Evolutionary conservation across 116 monocot genomes (phyloP), one percentile per base, ranked within the genome.

Genomic region (Trichopus zeylanicus): DNA sequence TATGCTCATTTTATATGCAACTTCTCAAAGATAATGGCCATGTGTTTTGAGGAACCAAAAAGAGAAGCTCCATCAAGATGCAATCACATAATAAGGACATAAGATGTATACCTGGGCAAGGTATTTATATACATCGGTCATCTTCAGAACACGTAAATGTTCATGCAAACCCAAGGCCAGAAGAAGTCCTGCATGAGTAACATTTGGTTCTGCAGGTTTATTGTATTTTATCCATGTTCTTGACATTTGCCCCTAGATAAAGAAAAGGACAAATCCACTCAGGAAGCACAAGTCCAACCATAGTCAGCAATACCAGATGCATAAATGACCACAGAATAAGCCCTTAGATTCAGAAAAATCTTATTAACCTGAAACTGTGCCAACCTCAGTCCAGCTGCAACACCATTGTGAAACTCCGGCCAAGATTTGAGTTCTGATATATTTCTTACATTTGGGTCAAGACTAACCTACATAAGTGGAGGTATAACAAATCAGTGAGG

Each of bases 361-460:
- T 13, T 27, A 39, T 59, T 29, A 68, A 95, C 95, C 86, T 89
- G 80, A 63, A 90, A 86, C 22, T 89, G 90, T 49, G 90, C 90
- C 63, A 95, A 70, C 35, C 78, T 86, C 64, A 95, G 61, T 48
- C 95, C 95, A 74, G 95, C 90, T 74, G 95, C 90, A 68, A 86
- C 95, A 67, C 95, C 95, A 83, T 95, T 95, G 58, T 95, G 95
- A 66, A 95, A 95, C 48, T 95, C 89, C 34, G 95, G 83, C 95
- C 95, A 95, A 47, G 84, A 78, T 47, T 55, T 76, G 26, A 89
- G 73, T 63, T 89, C 95, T 24, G 84, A 68, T 27, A 95, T 71
- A 63, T 62, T 95, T 74, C 95, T 70, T 53, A 81, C 42, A 70
- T 83, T 89, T 53, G 90, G 83, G 60, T 95, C 95, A 46, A 95